phyloP scores from a whole-genome alignment of 2,329 filamentous ascomycete genomes.

The Bipolaris bicolor region DNA sequence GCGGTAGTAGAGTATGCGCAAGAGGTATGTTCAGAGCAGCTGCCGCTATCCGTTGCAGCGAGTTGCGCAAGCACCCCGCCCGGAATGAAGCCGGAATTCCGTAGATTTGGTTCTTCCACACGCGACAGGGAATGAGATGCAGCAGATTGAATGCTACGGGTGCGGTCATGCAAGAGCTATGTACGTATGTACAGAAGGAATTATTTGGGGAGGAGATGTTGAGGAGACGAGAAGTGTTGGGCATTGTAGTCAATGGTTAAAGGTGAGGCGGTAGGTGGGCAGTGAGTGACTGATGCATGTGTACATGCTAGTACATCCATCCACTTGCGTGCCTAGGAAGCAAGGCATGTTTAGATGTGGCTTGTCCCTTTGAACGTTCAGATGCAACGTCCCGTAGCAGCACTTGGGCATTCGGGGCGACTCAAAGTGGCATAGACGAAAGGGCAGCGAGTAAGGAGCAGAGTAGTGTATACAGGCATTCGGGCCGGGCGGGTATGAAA shows the following conservation, averaged over 20 bases:
- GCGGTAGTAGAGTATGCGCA: conserved; percentile 9
- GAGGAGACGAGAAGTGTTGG: conserved; percentile 10
- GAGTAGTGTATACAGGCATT: conserved; percentile 12
- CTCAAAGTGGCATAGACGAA: conserved; percentile 1
- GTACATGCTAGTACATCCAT: neutral
- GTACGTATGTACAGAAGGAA: conserved; percentile 13
- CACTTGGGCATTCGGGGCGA: conserved; percentile 16
- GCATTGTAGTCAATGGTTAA: conserved; percentile 6
- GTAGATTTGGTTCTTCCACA: conserved; percentile 22
- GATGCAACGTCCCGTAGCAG: conserved; percentile 26
- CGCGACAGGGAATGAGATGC: conserved; percentile 33
- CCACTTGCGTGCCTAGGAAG: conserved; percentile 21
- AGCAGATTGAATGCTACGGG: conserved; percentile 21
- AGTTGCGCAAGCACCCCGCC: conserved; percentile 29
- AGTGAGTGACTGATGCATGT: conserved; percentile 32
- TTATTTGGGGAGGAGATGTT: conserved; percentile 15
- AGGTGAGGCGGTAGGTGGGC: conserved; percentile 23
- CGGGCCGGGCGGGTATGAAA: conserved; percentile 11
- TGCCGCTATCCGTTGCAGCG: conserved; percentile 28
- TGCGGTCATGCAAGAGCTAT: conserved; percentile 15
- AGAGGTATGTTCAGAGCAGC: conserved; percentile 19
- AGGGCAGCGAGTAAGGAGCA: neutral
- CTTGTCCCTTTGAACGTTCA: conserved; percentile 12
- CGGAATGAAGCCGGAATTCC: conserved; percentile 18
- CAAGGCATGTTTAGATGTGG: conserved; percentile 29